Percentiles rank a stretch among this genome's conserved stretches.
Evolutionary conservation across 352 stramenopile genomes (phyloP).

Genomic region (Lagenidium sp.): DNA sequence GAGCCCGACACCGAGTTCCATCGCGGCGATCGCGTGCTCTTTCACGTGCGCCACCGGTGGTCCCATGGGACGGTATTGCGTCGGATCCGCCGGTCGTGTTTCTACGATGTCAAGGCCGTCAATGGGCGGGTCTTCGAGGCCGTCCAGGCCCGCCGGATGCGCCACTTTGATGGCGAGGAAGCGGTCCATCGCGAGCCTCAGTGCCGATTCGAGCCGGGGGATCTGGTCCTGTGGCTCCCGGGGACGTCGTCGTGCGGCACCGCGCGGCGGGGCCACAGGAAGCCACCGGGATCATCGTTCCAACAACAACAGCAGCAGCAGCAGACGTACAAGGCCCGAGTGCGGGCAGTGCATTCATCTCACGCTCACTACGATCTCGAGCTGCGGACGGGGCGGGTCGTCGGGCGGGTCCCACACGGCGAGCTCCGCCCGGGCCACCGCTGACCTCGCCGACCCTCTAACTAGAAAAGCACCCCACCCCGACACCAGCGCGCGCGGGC

Average conservation of each 20-base stretch:
- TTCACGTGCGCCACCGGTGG: constrained; percentile 22
- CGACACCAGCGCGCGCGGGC: too few relatives aligned
- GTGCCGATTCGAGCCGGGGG: too few relatives aligned
- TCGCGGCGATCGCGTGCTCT: constrained; percentile 39
- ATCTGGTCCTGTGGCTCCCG: too few relatives aligned
- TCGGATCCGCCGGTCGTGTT: constrained; percentile 31
- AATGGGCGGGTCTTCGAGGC: constrained; percentile 38
- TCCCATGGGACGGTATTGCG: constrained; percentile 25
- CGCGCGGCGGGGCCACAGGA: too few relatives aligned
- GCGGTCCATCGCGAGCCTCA: too few relatives aligned
- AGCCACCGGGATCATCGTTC: too few relatives aligned
- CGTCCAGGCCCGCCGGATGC: constrained; percentile 33
- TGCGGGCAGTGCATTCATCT: constrained; percentile 26
- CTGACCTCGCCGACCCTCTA: background rate
- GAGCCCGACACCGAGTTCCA: constrained; percentile 20
- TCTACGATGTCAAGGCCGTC: constrained; percentile 42
- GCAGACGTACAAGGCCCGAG: constrained; percentile 34
- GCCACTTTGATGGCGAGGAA: too few relatives aligned
- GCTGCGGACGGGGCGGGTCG: constrained; percentile 25
- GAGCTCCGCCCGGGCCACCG: constrained; percentile 29
- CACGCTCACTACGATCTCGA: constrained; percentile 29
- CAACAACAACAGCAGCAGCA: constrained; percentile 6
- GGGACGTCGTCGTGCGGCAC: too few relatives aligned
- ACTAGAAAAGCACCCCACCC: background rate
- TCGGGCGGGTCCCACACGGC: constrained; percentile 25